A percentile compares a stretch with the other conserved stretches of the same genome.
Evolutionary conservation across 2,329 filamentous ascomycete genomes (phyloP).

Genomic region (Pseudogymnoascus sp.): DNA sequence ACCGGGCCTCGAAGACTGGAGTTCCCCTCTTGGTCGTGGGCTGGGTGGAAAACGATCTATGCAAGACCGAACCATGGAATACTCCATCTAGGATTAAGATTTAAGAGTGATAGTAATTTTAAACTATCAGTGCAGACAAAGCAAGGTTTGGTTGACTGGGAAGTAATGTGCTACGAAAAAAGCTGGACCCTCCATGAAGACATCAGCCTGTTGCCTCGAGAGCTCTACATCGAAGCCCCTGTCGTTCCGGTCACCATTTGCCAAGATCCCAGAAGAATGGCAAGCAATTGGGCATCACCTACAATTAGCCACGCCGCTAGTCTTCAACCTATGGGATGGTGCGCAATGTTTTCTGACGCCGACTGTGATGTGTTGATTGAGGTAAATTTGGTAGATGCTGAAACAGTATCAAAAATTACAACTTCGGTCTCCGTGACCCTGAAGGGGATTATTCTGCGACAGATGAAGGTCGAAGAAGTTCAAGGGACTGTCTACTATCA

Average conservation of each 20-base stretch:
- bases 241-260: neutral
- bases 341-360: neutral
- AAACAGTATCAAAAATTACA: neutral
- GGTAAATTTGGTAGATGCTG: neutral
- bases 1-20: neutral
- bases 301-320: neutral
- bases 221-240: neutral
- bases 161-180: neutral
- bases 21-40: neutral
- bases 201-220: neutral
- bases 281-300: neutral
- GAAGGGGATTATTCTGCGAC: neutral
- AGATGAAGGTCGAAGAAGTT: neutral
- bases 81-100: neutral
- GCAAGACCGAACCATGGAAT: neutral
- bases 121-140: neutral
- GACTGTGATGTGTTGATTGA: neutral
- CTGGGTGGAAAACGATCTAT: neutral
- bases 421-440: neutral
- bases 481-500: neutral
- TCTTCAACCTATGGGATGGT: neutral
- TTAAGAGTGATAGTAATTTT: neutral
- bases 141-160: neutral
- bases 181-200: neutral
- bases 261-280: neutral